Percentiles rank a stretch among this genome's conserved stretches.
Evolutionary conservation across 1,284 basidiomycete genomes (phyloP).

Genomic region (Fistulinella staudtii): DNA sequence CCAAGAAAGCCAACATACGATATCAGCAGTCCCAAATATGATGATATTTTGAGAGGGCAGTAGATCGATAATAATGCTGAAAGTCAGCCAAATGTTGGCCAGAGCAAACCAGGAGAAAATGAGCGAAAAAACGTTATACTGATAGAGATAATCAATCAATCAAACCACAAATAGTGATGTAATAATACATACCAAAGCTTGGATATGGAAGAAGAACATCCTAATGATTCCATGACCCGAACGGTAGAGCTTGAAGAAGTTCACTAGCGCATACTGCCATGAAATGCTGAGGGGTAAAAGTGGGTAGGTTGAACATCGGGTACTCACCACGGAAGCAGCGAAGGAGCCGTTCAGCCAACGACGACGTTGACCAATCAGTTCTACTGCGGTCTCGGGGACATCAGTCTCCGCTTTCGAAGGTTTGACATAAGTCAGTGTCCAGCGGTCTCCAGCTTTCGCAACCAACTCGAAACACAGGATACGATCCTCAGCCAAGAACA

Average conservation of each 20-base stretch:
- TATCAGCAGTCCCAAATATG: constrained; percentile 62
- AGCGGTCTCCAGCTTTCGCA: constrained; percentile 81
- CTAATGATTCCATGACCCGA: constrained; percentile 81
- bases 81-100: constrained; percentile 94
- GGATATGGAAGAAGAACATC: constrained; percentile 94
- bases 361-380: constrained; percentile 92
- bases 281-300: background rate
- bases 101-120: constrained; percentile 90
- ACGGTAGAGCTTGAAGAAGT: constrained; percentile 89
- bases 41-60: constrained; percentile 63
- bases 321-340: constrained; percentile 85
- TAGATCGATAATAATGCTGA: constrained; percentile 93
- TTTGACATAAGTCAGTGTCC: constrained; percentile 94
- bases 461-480: constrained; percentile 97
- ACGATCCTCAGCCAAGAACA: constrained; percentile 94
- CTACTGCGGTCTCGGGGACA: constrained; percentile 86
- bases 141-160: constrained; percentile 3
- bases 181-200: constrained; percentile 64
- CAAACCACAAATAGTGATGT: background rate
- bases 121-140: constrained; percentile 79
- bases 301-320: too few relatives aligned
- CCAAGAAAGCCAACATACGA: constrained; percentile 46
- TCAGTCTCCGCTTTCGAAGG: constrained; percentile 94
- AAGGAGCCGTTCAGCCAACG: constrained; percentile 98
- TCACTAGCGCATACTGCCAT: constrained; percentile 81